Conservation (phyloP, 2,329 filamentous ascomycete genomes). For the Aspergillus fumigatiaffinis region DNA sequence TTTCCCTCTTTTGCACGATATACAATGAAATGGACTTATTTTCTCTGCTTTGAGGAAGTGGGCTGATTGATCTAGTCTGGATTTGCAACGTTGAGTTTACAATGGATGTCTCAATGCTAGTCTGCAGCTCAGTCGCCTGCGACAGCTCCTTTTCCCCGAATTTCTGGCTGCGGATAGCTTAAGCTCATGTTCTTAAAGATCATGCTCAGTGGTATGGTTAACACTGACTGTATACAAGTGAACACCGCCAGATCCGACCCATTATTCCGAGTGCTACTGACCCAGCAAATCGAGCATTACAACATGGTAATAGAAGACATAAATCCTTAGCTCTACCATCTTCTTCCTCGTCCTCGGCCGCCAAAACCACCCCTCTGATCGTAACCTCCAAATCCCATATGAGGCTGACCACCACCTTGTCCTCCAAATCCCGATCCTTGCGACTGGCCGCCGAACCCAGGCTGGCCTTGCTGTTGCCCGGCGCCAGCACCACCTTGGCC, state of each 20-base stretch:
- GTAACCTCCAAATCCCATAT: constrained; percentile 42
- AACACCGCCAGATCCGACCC: constrained; percentile 16
- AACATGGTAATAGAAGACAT: constrained; percentile 9
- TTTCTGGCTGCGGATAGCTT: not conserved
- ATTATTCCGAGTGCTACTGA: constrained; percentile 2
- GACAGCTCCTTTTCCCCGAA: constrained; percentile 10
- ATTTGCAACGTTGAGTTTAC: not conserved
- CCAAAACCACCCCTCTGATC: constrained; percentile 38
- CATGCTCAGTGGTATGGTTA: not conserved
- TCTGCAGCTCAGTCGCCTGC: constrained; percentile 2
- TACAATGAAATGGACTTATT: not conserved
- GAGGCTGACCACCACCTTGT: constrained; percentile 36
- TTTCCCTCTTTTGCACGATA: not conserved
- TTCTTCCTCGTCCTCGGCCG: constrained; percentile 37
- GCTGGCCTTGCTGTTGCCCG: constrained; percentile 33
- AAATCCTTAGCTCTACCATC: constrained; percentile 29
- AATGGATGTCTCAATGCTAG: not conserved
- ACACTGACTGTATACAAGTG: constrained; percentile 10
- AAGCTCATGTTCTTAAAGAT: not conserved
- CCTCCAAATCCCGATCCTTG: constrained; percentile 31
- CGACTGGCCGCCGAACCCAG: constrained; percentile 31
- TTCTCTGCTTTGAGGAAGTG: not conserved
- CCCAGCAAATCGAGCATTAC: constrained; percentile 11
- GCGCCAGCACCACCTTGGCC: constrained; percentile 38
- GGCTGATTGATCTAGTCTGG: not conserved